Evolutionary conservation across 148 eudicot species (phyloP).

Genomic region (Linanthus parryae): DNA sequence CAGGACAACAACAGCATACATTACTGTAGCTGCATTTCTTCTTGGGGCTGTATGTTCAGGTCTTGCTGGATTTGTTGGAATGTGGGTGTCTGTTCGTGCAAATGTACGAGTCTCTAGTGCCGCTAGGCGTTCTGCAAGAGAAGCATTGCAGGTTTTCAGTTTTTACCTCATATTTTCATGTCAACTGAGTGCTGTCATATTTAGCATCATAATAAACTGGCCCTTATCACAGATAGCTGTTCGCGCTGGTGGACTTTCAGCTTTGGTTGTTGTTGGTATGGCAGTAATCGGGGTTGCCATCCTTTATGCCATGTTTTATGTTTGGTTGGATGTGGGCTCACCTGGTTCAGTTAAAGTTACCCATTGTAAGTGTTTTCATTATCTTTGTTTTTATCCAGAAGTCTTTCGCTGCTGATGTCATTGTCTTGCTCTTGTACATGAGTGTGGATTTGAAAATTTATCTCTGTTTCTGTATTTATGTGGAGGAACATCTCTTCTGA

Average conservation of each 20-base stretch:
- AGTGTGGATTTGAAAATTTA: no score
- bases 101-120: constrained; percentile 98
- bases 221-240: constrained; percentile 98
- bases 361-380: constrained; percentile 50
- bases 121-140: constrained; percentile 97
- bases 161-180: constrained; percentile 11
- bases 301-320: constrained; percentile 90
- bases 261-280: constrained; percentile 91
- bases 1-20: constrained; percentile 83
- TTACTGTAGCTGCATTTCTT: constrained; percentile 86
- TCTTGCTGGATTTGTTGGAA: constrained; percentile 96
- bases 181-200: constrained; percentile 9
- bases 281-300: constrained; percentile 92
- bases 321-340: constrained; percentile 82
- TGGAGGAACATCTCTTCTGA: no score
- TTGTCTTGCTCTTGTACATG: no score
- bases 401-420: no score
- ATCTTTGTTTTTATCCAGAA: not conserved
- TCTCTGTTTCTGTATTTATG: no score
- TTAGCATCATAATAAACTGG: no score
- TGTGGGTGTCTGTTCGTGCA: constrained; percentile 99
- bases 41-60: constrained; percentile 98
- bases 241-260: constrained; percentile 99
- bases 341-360: constrained; percentile 92
- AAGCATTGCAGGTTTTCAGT: constrained; percentile 84